Evolutionary conservation across 495 filamentous ascomycete genomes (phyloP).

Genomic region (Amorphotheca resinae): DNA sequence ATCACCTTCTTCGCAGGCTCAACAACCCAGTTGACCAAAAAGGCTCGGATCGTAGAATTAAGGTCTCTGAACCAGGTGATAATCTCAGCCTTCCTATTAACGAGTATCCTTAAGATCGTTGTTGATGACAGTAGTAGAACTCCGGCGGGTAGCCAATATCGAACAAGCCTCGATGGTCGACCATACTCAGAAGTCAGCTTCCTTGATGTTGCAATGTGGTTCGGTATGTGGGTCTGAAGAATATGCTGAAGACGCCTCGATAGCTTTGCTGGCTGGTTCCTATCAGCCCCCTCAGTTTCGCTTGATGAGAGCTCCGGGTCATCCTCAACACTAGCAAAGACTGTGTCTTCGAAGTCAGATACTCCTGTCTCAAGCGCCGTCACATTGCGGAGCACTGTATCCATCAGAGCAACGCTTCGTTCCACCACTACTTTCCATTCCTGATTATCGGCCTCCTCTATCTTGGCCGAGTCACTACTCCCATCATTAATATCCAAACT

Average conservation of each 20-base stretch:
- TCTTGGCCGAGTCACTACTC: conserved; percentile 27
- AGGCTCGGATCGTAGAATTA: conserved; percentile 67
- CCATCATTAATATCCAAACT: conserved; percentile 41
- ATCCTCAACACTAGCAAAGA: conserved; percentile 51
- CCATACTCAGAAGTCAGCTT: conserved; percentile 46
- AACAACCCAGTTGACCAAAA: conserved; percentile 92
- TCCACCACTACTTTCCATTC: conserved; percentile 63
- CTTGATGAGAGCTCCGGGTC: conserved; percentile 39
- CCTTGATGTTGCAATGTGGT: conserved; percentile 40
- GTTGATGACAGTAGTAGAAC: conserved; percentile 62
- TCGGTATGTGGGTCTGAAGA: conserved; percentile 44
- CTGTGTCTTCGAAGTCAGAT: conserved; percentile 61
- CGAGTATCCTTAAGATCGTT: conserved; percentile 63
- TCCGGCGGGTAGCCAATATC: conserved; percentile 76
- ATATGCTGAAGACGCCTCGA: conserved; percentile 56
- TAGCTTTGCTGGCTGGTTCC: conserved; percentile 41
- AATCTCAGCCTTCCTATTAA: conserved; percentile 59
- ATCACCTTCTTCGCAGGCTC: conserved; percentile 72
- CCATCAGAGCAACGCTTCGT: conserved; percentile 66
- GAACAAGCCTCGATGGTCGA: conserved; percentile 58
- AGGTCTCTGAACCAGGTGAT: conserved; percentile 63
- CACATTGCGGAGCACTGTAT: conserved; percentile 56
- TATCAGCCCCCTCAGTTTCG: conserved; percentile 25
- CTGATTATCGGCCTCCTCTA: conserved; percentile 30
- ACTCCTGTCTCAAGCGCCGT: conserved; percentile 39